Percentiles rank a stretch among this genome's conserved stretches.
phyloP scores from a whole-genome alignment of 352 stramenopile genomes.

The Phytophthora ramorum region DNA sequence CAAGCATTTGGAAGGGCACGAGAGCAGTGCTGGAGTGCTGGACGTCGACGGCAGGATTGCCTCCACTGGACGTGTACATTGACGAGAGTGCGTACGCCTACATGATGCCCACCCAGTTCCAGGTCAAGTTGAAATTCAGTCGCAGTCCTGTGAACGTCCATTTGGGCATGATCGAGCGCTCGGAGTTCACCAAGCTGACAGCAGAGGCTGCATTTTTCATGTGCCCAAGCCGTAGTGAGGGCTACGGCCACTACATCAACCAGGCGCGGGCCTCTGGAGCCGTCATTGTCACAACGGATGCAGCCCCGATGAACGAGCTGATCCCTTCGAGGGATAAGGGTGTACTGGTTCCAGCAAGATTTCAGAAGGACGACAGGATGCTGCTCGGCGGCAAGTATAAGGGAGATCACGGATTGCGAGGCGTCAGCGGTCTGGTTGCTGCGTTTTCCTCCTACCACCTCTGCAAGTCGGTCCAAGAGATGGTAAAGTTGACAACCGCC shows the following conservation, averaged over 20 bases:
- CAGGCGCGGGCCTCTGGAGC: constrained; percentile 53
- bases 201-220: constrained; percentile 54
- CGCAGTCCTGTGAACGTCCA: constrained; percentile 33
- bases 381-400: constrained; percentile 49
- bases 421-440: constrained; percentile 42
- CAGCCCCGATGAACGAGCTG: constrained; percentile 69
- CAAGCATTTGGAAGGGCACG: constrained; percentile 61
- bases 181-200: constrained; percentile 49
- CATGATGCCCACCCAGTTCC: constrained; percentile 26
- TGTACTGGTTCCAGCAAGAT: constrained; percentile 25
- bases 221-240: constrained; percentile 64
- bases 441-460: constrained; percentile 38
- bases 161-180: constrained; percentile 27
- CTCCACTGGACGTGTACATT: constrained; percentile 53
- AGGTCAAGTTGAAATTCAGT: constrained; percentile 18
- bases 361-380: constrained; percentile 24
- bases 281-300: constrained; percentile 53
- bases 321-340: constrained; percentile 44
- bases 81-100: constrained; percentile 38
- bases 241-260: constrained; percentile 81
- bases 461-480: constrained; percentile 45
- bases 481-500: constrained; percentile 35
- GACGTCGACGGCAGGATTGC: constrained; percentile 43
- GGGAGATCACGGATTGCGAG: constrained; percentile 27
- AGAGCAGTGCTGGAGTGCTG: constrained; percentile 56